These are phyloP conservation scores for Neonectria neomacrospora DNA, from an alignment of 2,329 filamentous ascomycete genomes.

Conservation along the genomic window DNA sequence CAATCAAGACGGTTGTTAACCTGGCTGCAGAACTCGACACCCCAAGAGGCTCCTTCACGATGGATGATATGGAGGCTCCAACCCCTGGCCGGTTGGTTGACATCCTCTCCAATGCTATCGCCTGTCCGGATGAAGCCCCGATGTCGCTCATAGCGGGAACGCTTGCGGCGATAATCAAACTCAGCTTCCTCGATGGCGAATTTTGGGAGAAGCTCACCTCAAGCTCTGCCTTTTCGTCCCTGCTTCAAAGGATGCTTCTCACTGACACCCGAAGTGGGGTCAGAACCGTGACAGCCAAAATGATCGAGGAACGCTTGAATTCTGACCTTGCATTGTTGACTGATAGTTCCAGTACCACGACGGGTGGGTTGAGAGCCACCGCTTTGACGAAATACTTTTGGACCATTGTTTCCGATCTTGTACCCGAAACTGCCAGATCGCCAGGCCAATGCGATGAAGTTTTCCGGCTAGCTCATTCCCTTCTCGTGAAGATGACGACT, in stretches of 20 bases:
- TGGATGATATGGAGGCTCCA: conserved; percentile 28
- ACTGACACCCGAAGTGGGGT: conserved; percentile 41
- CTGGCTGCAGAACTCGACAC: conserved; percentile 28
- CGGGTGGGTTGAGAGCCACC: background rate
- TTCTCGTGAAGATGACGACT: conserved; percentile 52
- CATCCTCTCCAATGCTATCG: conserved; percentile 43
- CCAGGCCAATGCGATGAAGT: conserved; percentile 57
- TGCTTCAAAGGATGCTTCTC: conserved; percentile 44
- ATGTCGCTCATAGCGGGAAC: conserved; percentile 42
- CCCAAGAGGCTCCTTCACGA: conserved; percentile 20
- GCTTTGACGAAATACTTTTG: conserved; percentile 45
- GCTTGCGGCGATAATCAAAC: conserved; percentile 44
- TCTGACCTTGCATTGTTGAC: conserved; percentile 1
- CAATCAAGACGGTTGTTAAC: conserved; percentile 19
- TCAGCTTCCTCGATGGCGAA: conserved; percentile 41
- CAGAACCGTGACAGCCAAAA: conserved; percentile 47
- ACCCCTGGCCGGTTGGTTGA: conserved; percentile 39
- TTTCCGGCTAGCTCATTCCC: conserved; percentile 54
- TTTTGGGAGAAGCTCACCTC: conserved; percentile 46
- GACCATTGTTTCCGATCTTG: conserved; percentile 48
- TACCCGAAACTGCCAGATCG: conserved; percentile 47
- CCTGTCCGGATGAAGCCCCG: conserved; percentile 38
- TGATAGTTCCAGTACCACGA: background rate
- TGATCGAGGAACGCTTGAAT: conserved; percentile 47
- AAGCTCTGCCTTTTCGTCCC: conserved; percentile 36